These are phyloP conservation scores for Rhizopogon vesiculosus DNA, from an alignment of 768 basidiomycete genomes.

Conservation along the genomic window DNA sequence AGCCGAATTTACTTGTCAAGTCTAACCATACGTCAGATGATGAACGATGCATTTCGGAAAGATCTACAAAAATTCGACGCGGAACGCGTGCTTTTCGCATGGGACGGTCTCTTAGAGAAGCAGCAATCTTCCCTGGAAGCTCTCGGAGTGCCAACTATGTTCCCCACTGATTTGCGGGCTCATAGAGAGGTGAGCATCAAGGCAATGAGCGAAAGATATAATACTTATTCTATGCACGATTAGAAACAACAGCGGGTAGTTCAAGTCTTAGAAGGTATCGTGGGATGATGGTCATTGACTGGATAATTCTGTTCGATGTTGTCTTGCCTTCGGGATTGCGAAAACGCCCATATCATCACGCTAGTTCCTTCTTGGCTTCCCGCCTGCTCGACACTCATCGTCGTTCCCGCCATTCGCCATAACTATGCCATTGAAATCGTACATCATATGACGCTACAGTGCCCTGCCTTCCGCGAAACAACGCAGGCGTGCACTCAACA, in stretches of 20 bases:
- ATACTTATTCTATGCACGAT: neutral
- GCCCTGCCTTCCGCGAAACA: no score
- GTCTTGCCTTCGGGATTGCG: no score
- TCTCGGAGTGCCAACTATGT: slow-evolving; percentile 71
- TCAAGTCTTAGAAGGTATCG: slow-evolving; percentile 52
- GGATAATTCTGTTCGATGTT: no score
- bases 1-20: slow-evolving; percentile 2
- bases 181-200: slow-evolving; percentile 49
- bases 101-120: slow-evolving; percentile 62
- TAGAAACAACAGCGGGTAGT: slow-evolving; percentile 56
- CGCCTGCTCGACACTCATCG: no score
- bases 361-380: no score
- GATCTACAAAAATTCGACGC: slow-evolving; percentile 59
- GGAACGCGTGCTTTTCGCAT: slow-evolving; percentile 55
- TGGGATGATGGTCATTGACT: slow-evolving; percentile 14
- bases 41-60: slow-evolving; percentile 57
- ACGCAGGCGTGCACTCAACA: no score
- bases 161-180: slow-evolving; percentile 39
- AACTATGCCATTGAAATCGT: no score
- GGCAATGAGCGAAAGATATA: neutral
- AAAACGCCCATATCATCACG: no score
- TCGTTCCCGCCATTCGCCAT: no score
- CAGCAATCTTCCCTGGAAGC: slow-evolving; percentile 40
- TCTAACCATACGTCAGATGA: slow-evolving; percentile 7
- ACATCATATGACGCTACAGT: no score